Conservation (phyloP, 768 basidiomycete species). For the Pulveroboletus sp. region DNA sequence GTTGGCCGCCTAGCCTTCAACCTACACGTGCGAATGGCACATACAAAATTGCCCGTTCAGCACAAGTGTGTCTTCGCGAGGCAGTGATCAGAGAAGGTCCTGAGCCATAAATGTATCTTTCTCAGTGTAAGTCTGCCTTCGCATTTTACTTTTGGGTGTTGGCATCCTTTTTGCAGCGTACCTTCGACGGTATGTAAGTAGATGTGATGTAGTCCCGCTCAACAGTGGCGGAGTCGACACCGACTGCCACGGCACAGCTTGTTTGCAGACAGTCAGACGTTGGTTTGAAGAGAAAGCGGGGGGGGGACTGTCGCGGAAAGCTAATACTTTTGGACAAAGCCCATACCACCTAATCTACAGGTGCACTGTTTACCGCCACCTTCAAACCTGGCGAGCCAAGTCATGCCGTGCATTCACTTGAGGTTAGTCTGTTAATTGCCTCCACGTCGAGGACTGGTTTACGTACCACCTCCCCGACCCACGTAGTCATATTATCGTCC, state of each 20-base stretch:
- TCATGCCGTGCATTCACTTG: background rate
- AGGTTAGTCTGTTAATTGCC: background rate
- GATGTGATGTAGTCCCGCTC: background rate
- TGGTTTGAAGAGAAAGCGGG: background rate
- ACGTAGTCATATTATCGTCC: background rate
- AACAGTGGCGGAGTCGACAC: background rate
- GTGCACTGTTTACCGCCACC: no score
- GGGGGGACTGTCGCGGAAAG: background rate
- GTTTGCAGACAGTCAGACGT: background rate
- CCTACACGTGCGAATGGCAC: background rate
- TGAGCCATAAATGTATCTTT: background rate
- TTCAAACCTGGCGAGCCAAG: background rate
- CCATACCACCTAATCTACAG: background rate
- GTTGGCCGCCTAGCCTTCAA: background rate
- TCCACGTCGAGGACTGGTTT: background rate
- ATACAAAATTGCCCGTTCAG: background rate
- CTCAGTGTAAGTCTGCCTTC: background rate
- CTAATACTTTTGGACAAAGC: background rate
- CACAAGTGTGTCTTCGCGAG: background rate
- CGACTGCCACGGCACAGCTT: background rate
- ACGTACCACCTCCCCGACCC: background rate
- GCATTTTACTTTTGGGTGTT: background rate
- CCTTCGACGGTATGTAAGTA: background rate
- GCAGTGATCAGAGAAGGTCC: constrained; percentile 1
- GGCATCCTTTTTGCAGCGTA: background rate